Percentiles rank a stretch among this genome's conserved stretches.
Evolutionary conservation across 176 grass and related monocot genomes (phyloP).

Genomic region (Cenchrus fungigraminus): DNA sequence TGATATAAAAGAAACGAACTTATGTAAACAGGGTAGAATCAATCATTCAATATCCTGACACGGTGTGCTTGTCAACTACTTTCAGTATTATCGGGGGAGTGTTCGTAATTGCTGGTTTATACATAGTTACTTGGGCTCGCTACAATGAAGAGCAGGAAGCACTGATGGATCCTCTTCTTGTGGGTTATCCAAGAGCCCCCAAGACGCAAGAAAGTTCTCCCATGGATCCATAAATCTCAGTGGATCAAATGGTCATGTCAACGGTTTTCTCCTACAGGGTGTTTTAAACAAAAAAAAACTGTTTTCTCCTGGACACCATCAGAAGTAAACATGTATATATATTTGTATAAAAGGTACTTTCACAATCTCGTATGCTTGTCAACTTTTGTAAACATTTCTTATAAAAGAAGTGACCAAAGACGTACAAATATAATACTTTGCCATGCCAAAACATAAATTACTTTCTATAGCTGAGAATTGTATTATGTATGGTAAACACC

Average conservation of each 20-base stretch:
- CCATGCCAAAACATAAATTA: too few species aligned
- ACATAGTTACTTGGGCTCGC: constrained; percentile 82
- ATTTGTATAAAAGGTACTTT: too few species aligned
- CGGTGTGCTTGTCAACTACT: constrained; percentile 1
- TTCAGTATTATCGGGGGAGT: constrained; percentile 75
- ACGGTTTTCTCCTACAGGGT: not conserved
- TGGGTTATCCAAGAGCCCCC: constrained; percentile 33
- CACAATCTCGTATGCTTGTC: too few species aligned
- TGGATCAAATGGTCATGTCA: not conserved
- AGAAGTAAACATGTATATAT: not conserved
- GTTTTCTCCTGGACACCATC: constrained; percentile 1
- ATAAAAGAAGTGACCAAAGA: too few species aligned
- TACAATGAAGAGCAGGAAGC: constrained; percentile 51
- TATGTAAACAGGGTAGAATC: not conserved
- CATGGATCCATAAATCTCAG: constrained; percentile 38
- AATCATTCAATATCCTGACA: not conserved
- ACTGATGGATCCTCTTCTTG: constrained; percentile 46
- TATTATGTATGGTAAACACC: too few species aligned
- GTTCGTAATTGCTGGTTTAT: constrained; percentile 73
- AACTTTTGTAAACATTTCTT: too few species aligned
- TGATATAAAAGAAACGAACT: not conserved
- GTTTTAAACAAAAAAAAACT: too few species aligned
- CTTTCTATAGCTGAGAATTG: too few species aligned
- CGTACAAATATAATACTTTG: not conserved
- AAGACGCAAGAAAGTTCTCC: constrained; percentile 45